Evolutionary conservation across 805 yeast species (phyloP).

Genomic region (Saturnispora kantuleensis): DNA sequence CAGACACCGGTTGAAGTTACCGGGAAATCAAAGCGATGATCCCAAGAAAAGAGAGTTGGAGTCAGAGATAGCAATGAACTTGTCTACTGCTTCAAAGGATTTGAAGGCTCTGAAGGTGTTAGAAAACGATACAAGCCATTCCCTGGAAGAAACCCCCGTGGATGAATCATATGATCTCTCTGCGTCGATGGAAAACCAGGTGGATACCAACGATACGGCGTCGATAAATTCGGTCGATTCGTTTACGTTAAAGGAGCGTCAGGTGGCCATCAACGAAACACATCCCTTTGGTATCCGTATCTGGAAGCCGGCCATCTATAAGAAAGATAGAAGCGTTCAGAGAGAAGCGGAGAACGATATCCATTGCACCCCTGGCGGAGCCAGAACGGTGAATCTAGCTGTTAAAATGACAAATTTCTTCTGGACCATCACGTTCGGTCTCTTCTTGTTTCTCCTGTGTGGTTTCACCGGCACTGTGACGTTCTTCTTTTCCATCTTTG

Average conservation of each 20-base stretch:
- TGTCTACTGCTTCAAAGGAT: slow-evolving; percentile 19
- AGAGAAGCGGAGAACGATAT: slow-evolving; percentile 87
- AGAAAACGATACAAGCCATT: slow-evolving; percentile 21
- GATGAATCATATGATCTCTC: neutral
- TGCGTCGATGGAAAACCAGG: neutral
- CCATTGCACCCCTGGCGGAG: slow-evolving; percentile 52
- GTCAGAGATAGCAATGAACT: slow-evolving; percentile 19
- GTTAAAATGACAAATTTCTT: slow-evolving; percentile 59
- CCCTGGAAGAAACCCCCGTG: neutral
- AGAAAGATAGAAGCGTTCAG: slow-evolving; percentile 86
- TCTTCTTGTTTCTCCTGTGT: slow-evolving; percentile 46
- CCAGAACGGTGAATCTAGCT: slow-evolving; percentile 42
- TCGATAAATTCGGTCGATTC: slow-evolving; percentile 57
- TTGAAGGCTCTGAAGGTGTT: slow-evolving; percentile 20
- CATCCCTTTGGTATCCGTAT: slow-evolving; percentile 98
- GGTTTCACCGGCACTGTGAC: slow-evolving; percentile 38
- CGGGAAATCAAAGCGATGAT: slow-evolving; percentile 16
- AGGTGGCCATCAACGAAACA: slow-evolving; percentile 90
- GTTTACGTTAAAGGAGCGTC: slow-evolving; percentile 82
- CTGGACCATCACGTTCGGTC: slow-evolving; percentile 72
- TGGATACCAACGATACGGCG: slow-evolving; percentile 21
- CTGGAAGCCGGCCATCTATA: slow-evolving; percentile 97
- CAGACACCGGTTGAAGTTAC: slow-evolving; percentile 33
- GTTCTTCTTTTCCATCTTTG: slow-evolving; percentile 33
- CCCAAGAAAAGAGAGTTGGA: slow-evolving; percentile 21